Evolutionary conservation across 2,329 filamentous ascomycete species (phyloP).

Genomic region (Aotearoamyces nothofagi): DNA sequence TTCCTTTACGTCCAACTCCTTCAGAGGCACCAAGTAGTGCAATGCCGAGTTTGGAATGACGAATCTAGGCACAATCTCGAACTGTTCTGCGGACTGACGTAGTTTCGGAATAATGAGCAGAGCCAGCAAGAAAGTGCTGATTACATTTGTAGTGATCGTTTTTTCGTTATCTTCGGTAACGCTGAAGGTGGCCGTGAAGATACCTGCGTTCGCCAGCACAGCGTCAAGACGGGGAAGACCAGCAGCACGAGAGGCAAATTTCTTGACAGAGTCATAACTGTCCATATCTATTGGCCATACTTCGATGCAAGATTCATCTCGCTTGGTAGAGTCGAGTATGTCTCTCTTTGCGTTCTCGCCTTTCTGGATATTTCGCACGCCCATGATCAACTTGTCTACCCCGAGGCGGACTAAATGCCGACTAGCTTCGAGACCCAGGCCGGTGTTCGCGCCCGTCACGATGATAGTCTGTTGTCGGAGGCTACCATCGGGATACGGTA

Average conservation of each 20-base stretch:
- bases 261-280: conserved; percentile 2
- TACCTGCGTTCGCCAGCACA: conserved; percentile 4
- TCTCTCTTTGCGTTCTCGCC: conserved; percentile 19
- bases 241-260: conserved; percentile 1
- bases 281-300: conserved; percentile 5
- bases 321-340: conserved; percentile 11
- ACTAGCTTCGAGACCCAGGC: conserved; percentile 24
- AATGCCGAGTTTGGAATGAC: neutral
- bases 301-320: conserved; percentile 2
- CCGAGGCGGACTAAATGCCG: conserved; percentile 22
- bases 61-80: neutral
- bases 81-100: conserved; percentile 16
- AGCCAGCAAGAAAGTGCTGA: conserved; percentile 28
- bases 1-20: conserved; percentile 19
- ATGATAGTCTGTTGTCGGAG: conserved; percentile 13
- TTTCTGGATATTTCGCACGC: conserved; percentile 22
- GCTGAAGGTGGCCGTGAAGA: neutral
- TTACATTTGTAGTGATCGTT: conserved; percentile 28
- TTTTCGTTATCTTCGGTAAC: conserved; percentile 22
- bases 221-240: conserved; percentile 3
- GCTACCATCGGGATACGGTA: conserved; percentile 3
- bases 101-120: conserved; percentile 27
- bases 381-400: conserved; percentile 24
- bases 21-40: conserved; percentile 7
- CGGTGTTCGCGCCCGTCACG: conserved; percentile 26